phyloP scores from a whole-genome alignment of 257 asterid species.

The Petrea volubilis region DNA sequence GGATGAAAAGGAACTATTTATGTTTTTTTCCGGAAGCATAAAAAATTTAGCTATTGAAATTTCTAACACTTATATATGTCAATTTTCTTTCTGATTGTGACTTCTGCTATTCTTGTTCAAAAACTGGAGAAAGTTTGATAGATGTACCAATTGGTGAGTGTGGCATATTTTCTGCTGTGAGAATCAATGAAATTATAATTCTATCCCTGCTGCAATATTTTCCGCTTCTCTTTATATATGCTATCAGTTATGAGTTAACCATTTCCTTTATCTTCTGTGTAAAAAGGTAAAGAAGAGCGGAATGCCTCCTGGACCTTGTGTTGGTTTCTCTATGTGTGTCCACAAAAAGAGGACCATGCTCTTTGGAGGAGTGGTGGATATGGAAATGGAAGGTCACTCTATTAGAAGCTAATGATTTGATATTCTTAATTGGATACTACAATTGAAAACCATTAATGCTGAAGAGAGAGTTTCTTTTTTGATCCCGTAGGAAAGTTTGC shows the following conservation, averaged over 20 bases:
- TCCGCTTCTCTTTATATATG: background rate
- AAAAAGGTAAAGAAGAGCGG: conserved; percentile 91
- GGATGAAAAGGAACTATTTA: conserved; percentile 15
- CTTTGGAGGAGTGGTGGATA: conserved; percentile 98
- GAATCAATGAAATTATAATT: background rate
- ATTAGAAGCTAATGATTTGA: conserved; percentile 11
- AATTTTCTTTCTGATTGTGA: background rate
- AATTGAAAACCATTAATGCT: background rate
- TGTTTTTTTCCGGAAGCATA: background rate
- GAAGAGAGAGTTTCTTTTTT: no score
- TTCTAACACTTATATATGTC: background rate
- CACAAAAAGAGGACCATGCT: conserved; percentile 93
- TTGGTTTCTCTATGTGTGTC: conserved; percentile 92
- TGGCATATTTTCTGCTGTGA: background rate
- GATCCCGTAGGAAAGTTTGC: no score
- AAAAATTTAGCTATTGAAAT: background rate
- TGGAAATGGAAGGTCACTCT: conserved; percentile 87
- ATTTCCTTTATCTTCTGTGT: conserved; percentile 18
- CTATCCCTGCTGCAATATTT: background rate
- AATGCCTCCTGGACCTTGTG: conserved; percentile 99
- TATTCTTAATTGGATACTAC: conserved; percentile 1
- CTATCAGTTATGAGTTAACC: conserved; percentile 6
- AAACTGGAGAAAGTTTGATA: background rate
- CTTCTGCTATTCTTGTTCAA: background rate
- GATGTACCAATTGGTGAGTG: background rate